These are phyloP conservation scores for Fusarium papillatum DNA, from an alignment of 2,329 filamentous ascomycete species.

Conservation along the genomic window DNA sequence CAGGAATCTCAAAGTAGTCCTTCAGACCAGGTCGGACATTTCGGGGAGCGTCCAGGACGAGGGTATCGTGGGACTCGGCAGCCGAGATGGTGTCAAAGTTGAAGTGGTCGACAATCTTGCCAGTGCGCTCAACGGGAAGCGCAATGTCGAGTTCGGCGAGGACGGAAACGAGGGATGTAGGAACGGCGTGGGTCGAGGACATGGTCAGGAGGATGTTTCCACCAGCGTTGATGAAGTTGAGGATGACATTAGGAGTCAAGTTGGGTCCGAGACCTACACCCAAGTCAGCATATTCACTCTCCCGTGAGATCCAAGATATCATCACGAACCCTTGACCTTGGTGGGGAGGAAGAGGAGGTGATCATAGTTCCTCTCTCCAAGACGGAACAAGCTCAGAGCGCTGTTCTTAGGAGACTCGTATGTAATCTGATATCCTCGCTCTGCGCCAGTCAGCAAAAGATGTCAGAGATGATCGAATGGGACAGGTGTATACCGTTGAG, in stretches of 20 bases:
- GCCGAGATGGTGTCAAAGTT: conserved; percentile 86
- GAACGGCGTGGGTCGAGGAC: conserved; percentile 77
- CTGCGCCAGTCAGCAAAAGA: conserved; percentile 61
- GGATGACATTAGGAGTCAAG: conserved; percentile 85
- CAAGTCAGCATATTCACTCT: conserved; percentile 25
- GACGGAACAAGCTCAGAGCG: conserved; percentile 81
- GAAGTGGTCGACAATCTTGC: conserved; percentile 95
- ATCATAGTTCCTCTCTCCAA: conserved; percentile 91
- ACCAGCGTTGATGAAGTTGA: conserved; percentile 91
- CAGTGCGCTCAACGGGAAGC: conserved; percentile 87
- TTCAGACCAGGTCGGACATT: conserved; percentile 77
- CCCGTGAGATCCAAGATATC: background rate
- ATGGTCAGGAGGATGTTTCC: conserved; percentile 93
- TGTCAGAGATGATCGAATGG: background rate
- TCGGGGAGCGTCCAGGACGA: conserved; percentile 80
- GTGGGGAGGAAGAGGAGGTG: conserved; percentile 91
- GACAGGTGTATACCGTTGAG: conserved; percentile 73
- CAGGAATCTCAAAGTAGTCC: conserved; percentile 76
- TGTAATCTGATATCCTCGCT: conserved; percentile 83
- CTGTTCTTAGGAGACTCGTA: conserved; percentile 90
- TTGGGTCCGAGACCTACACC: conserved; percentile 84
- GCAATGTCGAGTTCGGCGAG: conserved; percentile 91
- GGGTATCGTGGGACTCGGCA: conserved; percentile 87
- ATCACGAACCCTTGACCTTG: conserved; percentile 85
- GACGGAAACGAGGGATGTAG: conserved; percentile 81